Conservation (phyloP, 2,329 filamentous ascomycete species). For the Aspergillus brasiliensis region DNA sequence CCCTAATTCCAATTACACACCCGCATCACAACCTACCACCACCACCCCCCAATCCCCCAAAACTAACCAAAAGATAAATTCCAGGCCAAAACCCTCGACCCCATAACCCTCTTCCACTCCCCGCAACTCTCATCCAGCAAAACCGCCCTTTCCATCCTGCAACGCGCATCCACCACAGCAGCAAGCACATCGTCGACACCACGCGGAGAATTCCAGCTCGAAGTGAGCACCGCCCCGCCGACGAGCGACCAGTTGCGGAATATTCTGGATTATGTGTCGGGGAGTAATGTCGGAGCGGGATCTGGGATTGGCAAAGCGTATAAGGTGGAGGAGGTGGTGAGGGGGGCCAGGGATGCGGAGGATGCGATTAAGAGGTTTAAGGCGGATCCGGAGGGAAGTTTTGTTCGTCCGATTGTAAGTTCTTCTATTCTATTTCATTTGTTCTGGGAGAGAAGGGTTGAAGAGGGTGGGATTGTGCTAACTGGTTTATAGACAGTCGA, state of each 20-base stretch:
- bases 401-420: constrained; percentile 77
- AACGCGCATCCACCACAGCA: constrained; percentile 74
- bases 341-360: constrained; percentile 70
- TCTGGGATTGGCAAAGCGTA: constrained; percentile 60
- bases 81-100: constrained; percentile 79
- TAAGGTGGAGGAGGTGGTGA: constrained; percentile 66
- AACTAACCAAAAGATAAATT: neutral
- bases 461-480: constrained; percentile 22
- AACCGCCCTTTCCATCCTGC: constrained; percentile 74
- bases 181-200: constrained; percentile 73
- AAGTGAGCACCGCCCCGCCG: constrained; percentile 77
- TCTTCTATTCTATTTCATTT: constrained; percentile 9
- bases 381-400: constrained; percentile 63
- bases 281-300: constrained; percentile 55
- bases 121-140: constrained; percentile 70
- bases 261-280: constrained; percentile 70
- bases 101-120: constrained; percentile 95
- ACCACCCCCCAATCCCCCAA: neutral
- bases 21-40: neutral
- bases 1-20: neutral
- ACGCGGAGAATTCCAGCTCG: constrained; percentile 79
- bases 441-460: neutral
- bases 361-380: constrained; percentile 82
- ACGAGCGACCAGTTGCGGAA: constrained; percentile 80
- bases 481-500: constrained; percentile 64